phyloP scores from a whole-genome alignment of 192 early-diverging fungal genomes.

The Coemansia sp. region DNA sequence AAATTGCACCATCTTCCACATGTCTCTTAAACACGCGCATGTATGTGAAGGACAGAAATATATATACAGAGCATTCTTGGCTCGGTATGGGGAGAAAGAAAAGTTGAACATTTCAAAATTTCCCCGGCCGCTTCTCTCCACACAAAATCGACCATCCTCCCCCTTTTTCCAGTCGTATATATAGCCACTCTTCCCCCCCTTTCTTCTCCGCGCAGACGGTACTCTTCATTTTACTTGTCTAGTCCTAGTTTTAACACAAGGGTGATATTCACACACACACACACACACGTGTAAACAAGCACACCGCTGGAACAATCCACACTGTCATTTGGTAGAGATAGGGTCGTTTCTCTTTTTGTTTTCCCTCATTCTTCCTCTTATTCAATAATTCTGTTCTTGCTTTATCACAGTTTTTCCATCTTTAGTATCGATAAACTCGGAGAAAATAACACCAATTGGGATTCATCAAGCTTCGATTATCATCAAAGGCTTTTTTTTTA shows the following conservation, averaged over 20 bases:
- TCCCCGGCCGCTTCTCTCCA: neutral
- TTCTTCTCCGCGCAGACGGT: neutral
- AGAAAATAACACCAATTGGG: neutral
- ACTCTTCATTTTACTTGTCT: neutral
- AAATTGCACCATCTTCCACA: too few species aligned
- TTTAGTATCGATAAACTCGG: neutral
- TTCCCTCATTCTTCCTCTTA: neutral
- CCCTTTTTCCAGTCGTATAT: slow-evolving; percentile 6
- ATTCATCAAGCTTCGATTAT: neutral
- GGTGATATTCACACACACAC: neutral
- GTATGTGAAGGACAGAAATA: too few species aligned
- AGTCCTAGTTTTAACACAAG: neutral
- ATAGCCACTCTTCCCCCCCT: neutral
- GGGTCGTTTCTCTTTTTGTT: neutral
- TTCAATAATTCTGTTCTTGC: neutral
- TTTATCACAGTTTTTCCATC: neutral
- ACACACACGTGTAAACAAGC: neutral
- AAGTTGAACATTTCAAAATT: neutral
- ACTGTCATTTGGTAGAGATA: neutral
- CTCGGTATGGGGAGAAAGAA: neutral
- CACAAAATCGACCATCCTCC: neutral
- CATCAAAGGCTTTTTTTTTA: neutral
- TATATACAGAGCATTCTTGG: neutral
- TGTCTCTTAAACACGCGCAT: too few species aligned
- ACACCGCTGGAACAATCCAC: neutral